These are phyloP conservation scores for Fusarium caatingaense DNA, from an alignment of 2,329 filamentous ascomycete species.

Conservation along the genomic window DNA sequence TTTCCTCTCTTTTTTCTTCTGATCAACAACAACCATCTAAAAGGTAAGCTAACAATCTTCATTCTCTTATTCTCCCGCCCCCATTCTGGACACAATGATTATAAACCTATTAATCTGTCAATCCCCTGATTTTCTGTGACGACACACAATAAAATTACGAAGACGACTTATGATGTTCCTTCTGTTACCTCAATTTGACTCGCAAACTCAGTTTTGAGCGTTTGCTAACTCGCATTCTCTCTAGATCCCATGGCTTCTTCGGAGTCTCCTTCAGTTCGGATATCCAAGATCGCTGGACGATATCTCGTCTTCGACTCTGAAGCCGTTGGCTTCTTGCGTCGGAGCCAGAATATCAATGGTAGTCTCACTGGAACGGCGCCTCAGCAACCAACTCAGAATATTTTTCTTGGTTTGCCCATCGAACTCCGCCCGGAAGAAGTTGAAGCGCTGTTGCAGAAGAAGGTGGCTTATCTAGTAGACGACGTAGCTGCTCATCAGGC, in stretches of 20 bases:
- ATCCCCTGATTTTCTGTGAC: constrained; percentile 66
- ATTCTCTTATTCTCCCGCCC: constrained; percentile 1
- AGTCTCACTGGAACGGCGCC: constrained; percentile 89
- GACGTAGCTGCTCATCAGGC: constrained; percentile 77
- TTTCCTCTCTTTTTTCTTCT: constrained; percentile 29
- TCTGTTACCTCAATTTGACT: constrained; percentile 6
- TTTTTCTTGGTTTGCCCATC: constrained; percentile 89
- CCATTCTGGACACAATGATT: constrained; percentile 57
- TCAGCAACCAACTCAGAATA: constrained; percentile 93
- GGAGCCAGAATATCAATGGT: constrained; percentile 84
- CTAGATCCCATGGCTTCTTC: constrained; percentile 40
- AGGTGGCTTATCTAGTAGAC: constrained; percentile 82
- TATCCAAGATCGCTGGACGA: constrained; percentile 81
- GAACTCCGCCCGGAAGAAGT: constrained; percentile 94
- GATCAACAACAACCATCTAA: constrained; percentile 33
- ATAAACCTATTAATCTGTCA: constrained; percentile 67
- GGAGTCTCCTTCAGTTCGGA: constrained; percentile 69
- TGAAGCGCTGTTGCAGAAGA: constrained; percentile 79
- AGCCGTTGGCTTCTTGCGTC: constrained; percentile 80
- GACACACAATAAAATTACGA: constrained; percentile 58
- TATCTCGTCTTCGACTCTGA: constrained; percentile 93
- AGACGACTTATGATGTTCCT: constrained; percentile 57
- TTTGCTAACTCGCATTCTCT: constrained; percentile 35
- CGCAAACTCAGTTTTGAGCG: constrained; percentile 12
- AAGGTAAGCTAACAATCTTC: constrained; percentile 37